Evolutionary conservation across 2,329 filamentous ascomycete genomes (phyloP).

Genomic region (Sporothrix sp.): DNA sequence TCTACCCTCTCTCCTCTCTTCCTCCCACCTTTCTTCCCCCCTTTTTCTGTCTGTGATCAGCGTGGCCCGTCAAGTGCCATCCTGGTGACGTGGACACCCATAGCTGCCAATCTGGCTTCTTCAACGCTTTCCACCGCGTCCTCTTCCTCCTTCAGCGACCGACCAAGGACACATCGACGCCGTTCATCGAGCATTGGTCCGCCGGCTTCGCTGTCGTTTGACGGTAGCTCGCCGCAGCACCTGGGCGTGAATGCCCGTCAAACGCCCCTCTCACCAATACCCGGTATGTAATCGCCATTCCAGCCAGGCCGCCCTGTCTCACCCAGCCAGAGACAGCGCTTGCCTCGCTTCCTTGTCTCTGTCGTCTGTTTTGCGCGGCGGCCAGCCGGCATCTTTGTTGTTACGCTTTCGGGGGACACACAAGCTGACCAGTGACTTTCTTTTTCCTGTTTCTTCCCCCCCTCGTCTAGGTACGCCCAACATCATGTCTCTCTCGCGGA

Average conservation of each 20-base stretch:
- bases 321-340: background rate
- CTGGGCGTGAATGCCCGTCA: conserved; percentile 32
- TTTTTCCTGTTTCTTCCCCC: background rate
- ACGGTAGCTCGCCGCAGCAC: conserved; percentile 25
- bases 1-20: background rate
- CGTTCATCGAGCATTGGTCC: conserved; percentile 19
- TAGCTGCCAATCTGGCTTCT: conserved; percentile 40
- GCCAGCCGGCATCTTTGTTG: background rate
- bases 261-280: conserved; percentile 42
- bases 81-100: conserved; percentile 20
- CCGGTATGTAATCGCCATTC: conserved; percentile 34
- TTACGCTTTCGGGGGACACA: conserved; percentile 4
- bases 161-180: conserved; percentile 40
- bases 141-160: conserved; percentile 46
- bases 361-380: background rate
- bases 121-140: conserved; percentile 37
- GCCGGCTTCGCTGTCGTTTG: conserved; percentile 25
- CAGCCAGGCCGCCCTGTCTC: background rate
- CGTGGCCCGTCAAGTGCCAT: conserved; percentile 19
- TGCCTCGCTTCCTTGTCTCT: background rate
- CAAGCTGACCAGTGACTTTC: background rate
- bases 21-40: background rate
- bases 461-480: conserved; percentile 41
- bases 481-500: conserved; percentile 75
- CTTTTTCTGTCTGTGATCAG: conserved; percentile 14